A percentile compares a stretch with the other conserved stretches of the same genome.
Conservation (phyloP, 1,284 basidiomycete species). For the Rhodotorula sp. region DNA sequence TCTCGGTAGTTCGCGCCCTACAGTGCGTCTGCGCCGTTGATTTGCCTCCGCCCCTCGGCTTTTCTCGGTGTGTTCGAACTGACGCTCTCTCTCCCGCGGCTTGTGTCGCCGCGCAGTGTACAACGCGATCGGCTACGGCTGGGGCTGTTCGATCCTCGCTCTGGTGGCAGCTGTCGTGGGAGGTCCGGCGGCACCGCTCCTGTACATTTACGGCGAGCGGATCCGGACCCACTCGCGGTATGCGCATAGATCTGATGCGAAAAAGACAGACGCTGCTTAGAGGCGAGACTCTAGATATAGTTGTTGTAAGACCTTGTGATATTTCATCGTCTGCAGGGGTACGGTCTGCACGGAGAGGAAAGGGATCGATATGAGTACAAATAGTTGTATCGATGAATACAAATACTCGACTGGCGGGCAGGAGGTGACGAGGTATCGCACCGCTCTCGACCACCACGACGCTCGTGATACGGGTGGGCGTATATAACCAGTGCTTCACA, state of each 20-base stretch:
- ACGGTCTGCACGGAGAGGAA: too few relatives aligned
- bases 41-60: too few relatives aligned
- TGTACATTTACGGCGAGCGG: conserved; percentile 29
- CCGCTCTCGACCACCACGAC: too few relatives aligned
- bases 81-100: not conserved
- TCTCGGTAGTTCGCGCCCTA: conserved; percentile 5
- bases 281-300: too few relatives aligned
- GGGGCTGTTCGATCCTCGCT: conserved; percentile 48
- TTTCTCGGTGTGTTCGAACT: not conserved
- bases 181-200: conserved; percentile 42
- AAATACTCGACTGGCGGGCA: too few relatives aligned
- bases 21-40: not conserved
- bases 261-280: not conserved
- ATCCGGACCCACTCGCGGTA: conserved; percentile 16
- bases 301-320: too few relatives aligned
- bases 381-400: too few relatives aligned
- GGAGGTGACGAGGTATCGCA: too few relatives aligned
- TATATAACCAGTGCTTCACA: too few relatives aligned
- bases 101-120: conserved; percentile 35
- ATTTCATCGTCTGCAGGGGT: too few relatives aligned
- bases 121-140: conserved; percentile 45
- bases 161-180: conserved; percentile 44
- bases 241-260: conserved; percentile 1
- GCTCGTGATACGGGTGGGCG: too few relatives aligned
- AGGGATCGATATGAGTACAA: too few relatives aligned